Percentiles rank a stretch among this genome's conserved stretches.
These are phyloP conservation scores for Trametes coccinea DNA, from an alignment of 768 basidiomycete species.

Conservation along the genomic window DNA sequence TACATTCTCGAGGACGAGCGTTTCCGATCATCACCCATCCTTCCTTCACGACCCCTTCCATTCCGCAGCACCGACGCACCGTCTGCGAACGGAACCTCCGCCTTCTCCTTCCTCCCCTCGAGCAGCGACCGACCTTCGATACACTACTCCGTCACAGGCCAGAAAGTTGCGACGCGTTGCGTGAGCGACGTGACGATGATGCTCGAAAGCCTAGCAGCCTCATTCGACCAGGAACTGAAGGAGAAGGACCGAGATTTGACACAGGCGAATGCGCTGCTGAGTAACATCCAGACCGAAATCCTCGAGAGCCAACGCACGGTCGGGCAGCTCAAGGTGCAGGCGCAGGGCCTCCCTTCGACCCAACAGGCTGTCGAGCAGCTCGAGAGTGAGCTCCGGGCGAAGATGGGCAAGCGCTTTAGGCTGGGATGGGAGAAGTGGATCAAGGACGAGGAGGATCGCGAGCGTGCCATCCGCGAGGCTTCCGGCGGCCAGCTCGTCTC, in stretches of 20 bases:
- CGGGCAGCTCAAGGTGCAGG: slow-evolving; percentile 63
- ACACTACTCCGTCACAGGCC: slow-evolving; percentile 83
- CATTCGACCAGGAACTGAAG: slow-evolving; percentile 89
- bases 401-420: slow-evolving; percentile 82
- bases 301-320: slow-evolving; percentile 80
- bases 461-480: slow-evolving; percentile 63
- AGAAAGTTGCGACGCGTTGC: slow-evolving; percentile 82
- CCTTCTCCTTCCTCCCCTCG: slow-evolving; percentile 17
- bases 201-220: slow-evolving; percentile 83
- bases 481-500: slow-evolving; percentile 54
- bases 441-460: slow-evolving; percentile 79
- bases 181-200: slow-evolving; percentile 83
- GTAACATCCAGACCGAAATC: slow-evolving; percentile 88
- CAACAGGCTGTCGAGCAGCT: slow-evolving; percentile 59
- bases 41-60: slow-evolving; percentile 61
- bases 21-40: slow-evolving; percentile 87
- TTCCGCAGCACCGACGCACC: slow-evolving; percentile 61
- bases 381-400: slow-evolving; percentile 63
- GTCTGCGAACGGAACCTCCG: slow-evolving; percentile 40
- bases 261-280: slow-evolving; percentile 84
- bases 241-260: slow-evolving; percentile 90
- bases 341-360: slow-evolving; percentile 63
- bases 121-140: slow-evolving; percentile 61
- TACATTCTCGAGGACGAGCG: slow-evolving; percentile 99
- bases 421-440: slow-evolving; percentile 94